Evolutionary conservation across 1,139 yeast genomes (phyloP), one percentile per base, ranked within the genome.

Genomic region (Lodderomyces jiufengensis): DNA sequence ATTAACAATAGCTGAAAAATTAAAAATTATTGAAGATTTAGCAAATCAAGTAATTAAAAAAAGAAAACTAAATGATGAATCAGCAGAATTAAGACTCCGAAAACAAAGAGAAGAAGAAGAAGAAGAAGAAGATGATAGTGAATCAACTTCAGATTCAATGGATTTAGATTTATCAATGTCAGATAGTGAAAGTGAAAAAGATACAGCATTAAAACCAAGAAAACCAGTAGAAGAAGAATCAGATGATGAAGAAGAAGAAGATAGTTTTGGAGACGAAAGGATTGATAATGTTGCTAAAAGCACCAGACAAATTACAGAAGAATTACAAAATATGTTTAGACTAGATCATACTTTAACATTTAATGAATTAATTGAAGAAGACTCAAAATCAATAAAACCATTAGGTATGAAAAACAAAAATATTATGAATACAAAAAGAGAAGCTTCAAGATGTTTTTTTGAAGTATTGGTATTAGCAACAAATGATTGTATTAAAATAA

Each of bases 381-480:
- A 76, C 39, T 44, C 53, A 27, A 42, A 41, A 2, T 47, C 4
- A 48, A 42, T 2, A 38, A 40, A 14, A 32, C 72, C 73, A 10
- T 52, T 66, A 22, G 71, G 72, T 3, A 32, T 48, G 2, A 51
- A 50, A 33, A 44, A 44, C 1, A 31, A 46, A 3, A 46, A 45
- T n/a, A 51, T 39, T 15, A 43, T 64, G 7, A 64, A 66, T 40
- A 66, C 71, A 32, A 76, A 73, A 48, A 67, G 67, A 44, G 80
- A 82, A 48, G 92, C 90, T 1, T 76, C 88, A 8, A 76, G 78
- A 50, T 75, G 85, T 44, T 88, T 88, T 59, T 87, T 88, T 52
- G 95, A 88, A 54, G 59, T 88, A 54, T 67, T 90, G 49, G 92
- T 87, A 1, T 65, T 88, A 44, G 95, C 95, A 1, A 84, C 95